Evolutionary conservation across 805 yeast genomes (phyloP).

Genomic region (Pichia paraexigua): DNA sequence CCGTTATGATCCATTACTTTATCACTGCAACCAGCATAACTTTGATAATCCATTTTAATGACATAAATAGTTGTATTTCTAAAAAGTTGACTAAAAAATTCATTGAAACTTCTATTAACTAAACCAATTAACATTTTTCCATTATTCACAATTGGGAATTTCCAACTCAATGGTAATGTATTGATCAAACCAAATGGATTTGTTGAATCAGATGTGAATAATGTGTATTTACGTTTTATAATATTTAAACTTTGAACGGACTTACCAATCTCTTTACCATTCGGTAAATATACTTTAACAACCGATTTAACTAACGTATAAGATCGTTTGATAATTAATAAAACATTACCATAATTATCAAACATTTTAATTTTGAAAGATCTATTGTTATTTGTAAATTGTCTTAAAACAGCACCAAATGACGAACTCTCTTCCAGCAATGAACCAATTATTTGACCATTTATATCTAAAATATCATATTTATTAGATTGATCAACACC

Average conservation of each 20-base stretch:
- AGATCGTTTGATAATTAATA: background rate
- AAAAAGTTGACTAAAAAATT: background rate
- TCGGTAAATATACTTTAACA: background rate
- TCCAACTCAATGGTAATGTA: background rate
- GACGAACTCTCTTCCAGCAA: background rate
- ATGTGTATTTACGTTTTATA: background rate
- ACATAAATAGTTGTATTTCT: background rate
- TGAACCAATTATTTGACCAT: background rate
- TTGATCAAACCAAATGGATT: background rate
- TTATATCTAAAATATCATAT: background rate
- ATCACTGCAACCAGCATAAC: background rate
- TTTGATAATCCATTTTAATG: background rate
- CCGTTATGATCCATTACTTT: background rate
- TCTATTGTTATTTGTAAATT: background rate
- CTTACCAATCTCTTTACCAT: background rate
- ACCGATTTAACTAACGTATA: background rate
- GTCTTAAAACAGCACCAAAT: background rate
- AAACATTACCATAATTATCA: background rate
- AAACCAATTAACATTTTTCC: background rate
- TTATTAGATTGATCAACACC: background rate
- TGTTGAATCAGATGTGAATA: background rate
- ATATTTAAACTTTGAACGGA: background rate
- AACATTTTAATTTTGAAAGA: background rate
- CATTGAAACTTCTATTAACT: background rate
- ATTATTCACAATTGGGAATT: background rate